These are phyloP conservation scores for Fragilaria crotonensis DNA, from an alignment of 108 stramenopile genomes.

Conservation along the genomic window DNA sequence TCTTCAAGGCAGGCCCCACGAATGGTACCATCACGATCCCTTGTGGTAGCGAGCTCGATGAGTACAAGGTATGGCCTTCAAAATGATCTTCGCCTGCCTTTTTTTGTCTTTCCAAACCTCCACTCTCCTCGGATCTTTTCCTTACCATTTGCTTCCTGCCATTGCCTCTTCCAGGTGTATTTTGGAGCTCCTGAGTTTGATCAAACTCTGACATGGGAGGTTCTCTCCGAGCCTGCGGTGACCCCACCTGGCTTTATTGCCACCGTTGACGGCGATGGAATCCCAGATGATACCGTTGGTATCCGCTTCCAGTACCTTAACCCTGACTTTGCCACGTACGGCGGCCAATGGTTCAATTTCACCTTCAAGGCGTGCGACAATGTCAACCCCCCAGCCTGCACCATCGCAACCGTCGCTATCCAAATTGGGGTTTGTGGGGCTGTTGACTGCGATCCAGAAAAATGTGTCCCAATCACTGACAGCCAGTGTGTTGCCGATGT, in stretches of 20 bases:
- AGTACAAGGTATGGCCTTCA: neutral
- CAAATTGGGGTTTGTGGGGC: neutral
- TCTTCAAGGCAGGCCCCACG: neutral
- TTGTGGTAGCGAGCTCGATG: neutral
- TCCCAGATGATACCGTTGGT: neutral
- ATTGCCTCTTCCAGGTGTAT: neutral
- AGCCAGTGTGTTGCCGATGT: neutral
- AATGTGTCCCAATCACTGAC: neutral
- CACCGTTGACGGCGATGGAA: neutral
- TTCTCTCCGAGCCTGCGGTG: neutral
- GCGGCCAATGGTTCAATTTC: neutral
- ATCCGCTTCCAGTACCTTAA: neutral
- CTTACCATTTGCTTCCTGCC: too few species aligned
- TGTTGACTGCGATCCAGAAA: neutral
- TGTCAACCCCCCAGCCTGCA: neutral
- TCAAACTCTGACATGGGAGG: neutral
- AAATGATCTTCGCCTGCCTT: too few species aligned
- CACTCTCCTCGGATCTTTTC: too few species aligned
- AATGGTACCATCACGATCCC: neutral
- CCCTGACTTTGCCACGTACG: neutral
- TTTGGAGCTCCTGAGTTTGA: neutral
- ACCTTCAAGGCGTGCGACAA: neutral
- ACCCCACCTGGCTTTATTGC: neutral
- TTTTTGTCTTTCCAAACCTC: too few species aligned
- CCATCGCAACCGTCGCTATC: neutral